Base-by-base conservation (phyloP, 192 early-diverging fungal species). In the Blastocladiella britannica region DNA sequence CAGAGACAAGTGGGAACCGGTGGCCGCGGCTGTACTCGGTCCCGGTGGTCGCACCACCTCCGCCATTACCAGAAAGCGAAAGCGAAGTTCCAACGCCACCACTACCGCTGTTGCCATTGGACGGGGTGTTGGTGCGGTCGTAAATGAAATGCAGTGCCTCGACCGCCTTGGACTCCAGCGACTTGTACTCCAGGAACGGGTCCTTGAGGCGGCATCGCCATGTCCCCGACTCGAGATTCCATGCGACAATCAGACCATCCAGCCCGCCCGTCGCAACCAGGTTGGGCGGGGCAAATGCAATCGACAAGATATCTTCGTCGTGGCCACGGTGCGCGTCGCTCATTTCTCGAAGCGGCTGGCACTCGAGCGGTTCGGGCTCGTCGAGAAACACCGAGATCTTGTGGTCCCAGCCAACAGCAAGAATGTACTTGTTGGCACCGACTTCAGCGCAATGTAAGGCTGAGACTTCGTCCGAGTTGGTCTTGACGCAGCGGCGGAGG, bases 351-450 rank as follows among this genome's bases (percentile, higher is more conserved):
- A 67, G 67, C 4, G 78, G 78, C n/a, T 53, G 30, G 5, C 62
- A 59, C 51, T 81, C 78, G 58, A 77, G 74, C 58, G 72, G 63
- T 30, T 58, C 60, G 15, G 70, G 58, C 58, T 80, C 77, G 55
- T 81, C 78, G 22, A 81, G 58, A 57, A 72, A 81, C 15, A 81
- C 74, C 3, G 67, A 54, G 5, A 81, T 69, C 54, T 73, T 72
- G 15, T 70, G 53, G 54, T 81, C 78, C 78, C 78, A 81, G 3
- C 78, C 78, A n/a, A 72, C 73, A 1, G 65, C 61, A 37, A 81
- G 61, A 51, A 81, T 73, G 65, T 76, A 80, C 25, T 66, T 62
- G 57, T 76, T 80, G 20, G 68, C 58, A n/a, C 77, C 70, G 67
- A 81, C 78, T 61, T 81, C 78, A 31, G 80, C 69, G 57, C 63